Evolutionary conservation across 2,329 filamentous ascomycete species (phyloP).

Genomic region (Leptographium galeiforme): DNA sequence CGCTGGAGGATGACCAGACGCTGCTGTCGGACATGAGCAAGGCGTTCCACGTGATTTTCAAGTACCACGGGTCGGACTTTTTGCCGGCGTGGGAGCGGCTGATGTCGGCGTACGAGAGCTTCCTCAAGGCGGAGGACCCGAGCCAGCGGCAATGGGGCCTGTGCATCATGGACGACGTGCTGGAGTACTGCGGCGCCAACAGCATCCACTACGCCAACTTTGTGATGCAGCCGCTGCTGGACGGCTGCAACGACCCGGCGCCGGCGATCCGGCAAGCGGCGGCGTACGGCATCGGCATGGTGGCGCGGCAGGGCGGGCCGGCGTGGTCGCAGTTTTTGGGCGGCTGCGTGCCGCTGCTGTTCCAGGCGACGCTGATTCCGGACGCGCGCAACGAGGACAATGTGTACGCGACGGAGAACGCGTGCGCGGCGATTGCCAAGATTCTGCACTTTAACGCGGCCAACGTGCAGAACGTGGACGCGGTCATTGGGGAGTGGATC

Average conservation of each 20-base stretch:
- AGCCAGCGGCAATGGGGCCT: constrained; percentile 98
- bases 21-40: constrained; percentile 99
- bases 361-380: constrained; percentile 68
- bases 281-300: constrained; percentile 89
- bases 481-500: constrained; percentile 74
- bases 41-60: constrained; percentile 97
- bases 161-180: constrained; percentile 95
- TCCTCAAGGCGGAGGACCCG: constrained; percentile 67
- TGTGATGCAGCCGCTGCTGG: constrained; percentile 75
- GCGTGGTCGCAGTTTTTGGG: constrained; percentile 81
- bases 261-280: constrained; percentile 86
- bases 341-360: constrained; percentile 65
- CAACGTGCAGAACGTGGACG: constrained; percentile 63
- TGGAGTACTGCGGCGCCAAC: constrained; percentile 88
- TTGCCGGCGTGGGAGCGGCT: constrained; percentile 79
- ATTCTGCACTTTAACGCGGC: constrained; percentile 79
- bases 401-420: constrained; percentile 94
- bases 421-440: constrained; percentile 91
- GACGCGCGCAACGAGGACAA: constrained; percentile 84
- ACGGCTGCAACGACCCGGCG: constrained; percentile 73
- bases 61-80: constrained; percentile 80
- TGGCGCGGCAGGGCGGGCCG: constrained; percentile 79
- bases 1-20: constrained; percentile 94
- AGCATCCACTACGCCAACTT: constrained; percentile 77
- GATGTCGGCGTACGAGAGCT: constrained; percentile 71